phyloP scores from a whole-genome alignment of 768 basidiomycete genomes.

The Mycena alexandri region DNA sequence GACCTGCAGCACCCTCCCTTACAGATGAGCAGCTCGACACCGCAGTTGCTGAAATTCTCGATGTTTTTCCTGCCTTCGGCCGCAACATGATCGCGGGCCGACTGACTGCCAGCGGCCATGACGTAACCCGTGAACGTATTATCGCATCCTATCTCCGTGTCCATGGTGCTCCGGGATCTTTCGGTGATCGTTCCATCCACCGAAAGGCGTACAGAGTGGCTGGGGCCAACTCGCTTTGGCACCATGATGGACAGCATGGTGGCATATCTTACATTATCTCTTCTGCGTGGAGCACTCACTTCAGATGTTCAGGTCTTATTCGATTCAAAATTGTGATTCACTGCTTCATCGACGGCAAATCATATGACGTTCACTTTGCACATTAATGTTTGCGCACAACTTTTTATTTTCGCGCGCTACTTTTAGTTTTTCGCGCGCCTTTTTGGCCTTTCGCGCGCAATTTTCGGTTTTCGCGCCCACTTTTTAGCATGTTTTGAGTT shows the following conservation, averaged over 20 bases:
- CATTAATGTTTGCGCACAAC: too few relatives aligned
- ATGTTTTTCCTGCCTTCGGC: constrained; percentile 44
- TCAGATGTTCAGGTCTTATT: constrained; percentile 39
- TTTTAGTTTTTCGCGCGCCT: too few relatives aligned
- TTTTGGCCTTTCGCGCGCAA: too few relatives aligned
- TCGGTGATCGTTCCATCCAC: constrained; percentile 43
- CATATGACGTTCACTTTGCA: too few relatives aligned
- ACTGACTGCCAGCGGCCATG: constrained; percentile 38
- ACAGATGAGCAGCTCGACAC: constrained; percentile 42
- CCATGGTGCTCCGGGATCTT: constrained; percentile 39
- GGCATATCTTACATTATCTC: background rate
- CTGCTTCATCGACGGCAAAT: constrained; percentile 56
- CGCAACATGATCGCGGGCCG: constrained; percentile 42
- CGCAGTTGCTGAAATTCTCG: constrained; percentile 36
- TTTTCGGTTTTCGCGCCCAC: too few relatives aligned
- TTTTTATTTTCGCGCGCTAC: too few relatives aligned
- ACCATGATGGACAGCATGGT: constrained; percentile 55
- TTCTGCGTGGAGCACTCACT: too few relatives aligned
- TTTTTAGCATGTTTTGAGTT: too few relatives aligned
- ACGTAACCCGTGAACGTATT: constrained; percentile 38
- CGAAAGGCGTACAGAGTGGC: constrained; percentile 48
- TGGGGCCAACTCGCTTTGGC: constrained; percentile 53
- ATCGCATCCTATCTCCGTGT: constrained; percentile 37
- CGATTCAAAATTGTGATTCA: constrained; percentile 48
- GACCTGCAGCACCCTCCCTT: constrained; percentile 32